Percentiles rank a stretch among this genome's conserved stretches.
These are phyloP conservation scores for Lentinula edodes DNA, from an alignment of 768 basidiomycete genomes.

Conservation along the genomic window DNA sequence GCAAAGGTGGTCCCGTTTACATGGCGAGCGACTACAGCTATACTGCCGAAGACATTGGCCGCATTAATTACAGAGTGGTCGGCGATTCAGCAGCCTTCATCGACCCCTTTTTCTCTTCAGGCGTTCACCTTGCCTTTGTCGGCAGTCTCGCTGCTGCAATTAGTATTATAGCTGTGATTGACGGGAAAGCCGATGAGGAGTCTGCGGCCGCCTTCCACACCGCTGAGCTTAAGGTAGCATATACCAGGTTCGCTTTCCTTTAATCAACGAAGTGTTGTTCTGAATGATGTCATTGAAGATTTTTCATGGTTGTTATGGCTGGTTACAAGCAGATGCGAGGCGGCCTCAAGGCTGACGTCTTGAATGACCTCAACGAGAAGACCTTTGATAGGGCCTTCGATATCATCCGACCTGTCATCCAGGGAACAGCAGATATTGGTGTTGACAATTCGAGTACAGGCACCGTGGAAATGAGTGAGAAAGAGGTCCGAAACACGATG, in stretches of 20 bases:
- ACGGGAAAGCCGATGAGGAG: constrained; percentile 25
- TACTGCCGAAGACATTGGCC: constrained; percentile 51
- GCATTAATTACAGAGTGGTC: constrained; percentile 47
- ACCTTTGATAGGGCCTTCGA: constrained; percentile 46
- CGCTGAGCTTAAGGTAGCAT: not conserved
- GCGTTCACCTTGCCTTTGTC: constrained; percentile 35
- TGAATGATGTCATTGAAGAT: constrained; percentile 15
- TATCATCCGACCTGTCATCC: constrained; percentile 33
- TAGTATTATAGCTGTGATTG: constrained; percentile 24
- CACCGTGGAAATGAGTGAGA: not conserved
- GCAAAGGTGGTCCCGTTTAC: constrained; percentile 38
- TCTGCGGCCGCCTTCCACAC: constrained; percentile 18
- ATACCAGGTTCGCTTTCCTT: not conserved
- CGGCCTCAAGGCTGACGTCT: constrained; percentile 26
- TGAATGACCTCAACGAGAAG: constrained; percentile 39
- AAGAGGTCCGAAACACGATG: not conserved
- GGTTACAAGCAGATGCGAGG: constrained; percentile 45
- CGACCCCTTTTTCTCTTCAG: constrained; percentile 41
- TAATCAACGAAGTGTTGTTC: constrained; percentile 22
- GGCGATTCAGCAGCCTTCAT: constrained; percentile 42
- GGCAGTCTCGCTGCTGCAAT: constrained; percentile 32
- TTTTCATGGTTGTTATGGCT: constrained; percentile 41
- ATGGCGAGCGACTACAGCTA: constrained; percentile 62
- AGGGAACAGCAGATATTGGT: constrained; percentile 1
- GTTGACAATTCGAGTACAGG: not conserved